phyloP scores from a whole-genome alignment of 495 filamentous ascomycete species.

The Cryomyces minteri region DNA sequence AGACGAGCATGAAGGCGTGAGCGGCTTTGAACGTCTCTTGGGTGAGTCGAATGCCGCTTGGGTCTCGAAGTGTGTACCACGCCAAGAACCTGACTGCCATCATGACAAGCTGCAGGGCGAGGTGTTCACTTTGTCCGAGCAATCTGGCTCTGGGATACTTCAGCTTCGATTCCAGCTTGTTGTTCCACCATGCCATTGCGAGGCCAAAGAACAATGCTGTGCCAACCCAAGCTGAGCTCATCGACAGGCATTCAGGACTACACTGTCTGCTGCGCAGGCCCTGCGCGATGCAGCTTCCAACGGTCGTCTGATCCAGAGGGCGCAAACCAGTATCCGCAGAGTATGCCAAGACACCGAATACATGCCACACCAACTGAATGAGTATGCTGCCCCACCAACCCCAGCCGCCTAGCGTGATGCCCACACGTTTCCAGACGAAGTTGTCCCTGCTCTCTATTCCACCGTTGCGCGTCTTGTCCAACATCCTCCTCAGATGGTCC shows the following conservation, averaged over 20 bases:
- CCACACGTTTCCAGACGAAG: constrained; percentile 32
- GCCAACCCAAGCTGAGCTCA: background rate
- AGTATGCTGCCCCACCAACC: constrained; percentile 31
- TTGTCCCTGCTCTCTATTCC: constrained; percentile 13
- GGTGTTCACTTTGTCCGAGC: constrained; percentile 45
- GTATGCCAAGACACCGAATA: constrained; percentile 15
- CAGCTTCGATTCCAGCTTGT: constrained; percentile 43
- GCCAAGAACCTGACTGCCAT: constrained; percentile 37
- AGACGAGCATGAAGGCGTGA: constrained; percentile 36
- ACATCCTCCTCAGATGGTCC: constrained; percentile 53
- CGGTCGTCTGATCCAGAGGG: constrained; percentile 2
- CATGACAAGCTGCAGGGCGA: constrained; percentile 45
- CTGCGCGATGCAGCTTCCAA: constrained; percentile 4
- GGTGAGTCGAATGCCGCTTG: constrained; percentile 26
- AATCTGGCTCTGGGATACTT: constrained; percentile 44
- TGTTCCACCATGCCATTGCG: constrained; percentile 60
- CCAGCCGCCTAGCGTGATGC: constrained; percentile 27
- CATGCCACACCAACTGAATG: constrained; percentile 34
- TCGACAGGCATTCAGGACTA: constrained; percentile 16
- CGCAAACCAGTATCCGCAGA: constrained; percentile 13
- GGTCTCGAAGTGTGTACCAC: constrained; percentile 30
- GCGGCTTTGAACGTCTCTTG: constrained; percentile 24
- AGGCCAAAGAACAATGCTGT: constrained; percentile 31
- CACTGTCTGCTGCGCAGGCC: constrained; percentile 4
- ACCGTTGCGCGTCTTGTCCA: constrained; percentile 40